Evolutionary conservation across 2,329 filamentous ascomycete genomes (phyloP), one percentile per base, ranked within the genome.

Genomic region (Aspergillus ustus): DNA sequence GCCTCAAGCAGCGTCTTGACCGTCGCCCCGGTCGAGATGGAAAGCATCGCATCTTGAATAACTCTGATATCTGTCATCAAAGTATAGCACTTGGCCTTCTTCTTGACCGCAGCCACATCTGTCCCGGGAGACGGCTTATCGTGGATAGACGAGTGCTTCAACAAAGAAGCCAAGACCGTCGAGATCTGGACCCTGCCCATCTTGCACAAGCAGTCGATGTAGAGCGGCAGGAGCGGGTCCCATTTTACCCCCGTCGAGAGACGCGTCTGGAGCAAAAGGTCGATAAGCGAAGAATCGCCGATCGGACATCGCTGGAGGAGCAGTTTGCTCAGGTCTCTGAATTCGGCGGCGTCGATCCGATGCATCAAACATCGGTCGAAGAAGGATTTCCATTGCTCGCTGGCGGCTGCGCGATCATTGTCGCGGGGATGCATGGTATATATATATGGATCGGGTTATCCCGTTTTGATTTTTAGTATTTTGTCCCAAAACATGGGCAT

Each of bases 11-110:
- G 59, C 15, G 70, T 69, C 54, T 70, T 72, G 3, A 75, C 74
- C 4, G 72, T 66, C 40, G 60, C 63, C 1, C 77, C 75, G 7
- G 75, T 72, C 2, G 77, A 77, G 28, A 79, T 66, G 9, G 74
- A 72, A 34, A 78, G 70, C 70, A 78, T 77, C 22, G 73, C 67
- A 70, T 80, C 76, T 59, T 80, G 77, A 37, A 80, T 72, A 59
- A 80, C 72, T 51, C 75, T 73, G 45, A 76, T 78, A 66, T 80
- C 78, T 0, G 75, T 78, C 76, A 80, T 78, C 2, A 80, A 64
- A 0, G 77, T 79, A 17, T 72, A 72, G 31, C 60, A 65, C 19
- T 65, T 68, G 2, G 50, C 37, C 11, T 65, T 66, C 17, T 62
- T 63, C 28, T 67, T 66, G 28, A 45, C 28, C 43, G 46, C 28